Evolutionary conservation across 331 rosid genomes (phyloP).

Genomic region (Dryas integrifolia): DNA sequence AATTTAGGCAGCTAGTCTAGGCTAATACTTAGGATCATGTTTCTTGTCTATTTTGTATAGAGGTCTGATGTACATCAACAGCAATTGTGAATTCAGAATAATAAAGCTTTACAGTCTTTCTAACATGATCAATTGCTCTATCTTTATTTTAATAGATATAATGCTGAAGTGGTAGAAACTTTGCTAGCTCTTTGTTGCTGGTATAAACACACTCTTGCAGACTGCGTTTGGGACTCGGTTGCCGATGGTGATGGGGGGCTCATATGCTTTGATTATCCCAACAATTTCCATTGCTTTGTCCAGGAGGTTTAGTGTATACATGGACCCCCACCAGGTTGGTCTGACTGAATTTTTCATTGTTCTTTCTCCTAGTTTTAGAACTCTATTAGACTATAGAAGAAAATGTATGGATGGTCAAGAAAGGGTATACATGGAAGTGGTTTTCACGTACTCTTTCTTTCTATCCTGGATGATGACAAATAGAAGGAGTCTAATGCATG

Average conservation of each 20-base stretch:
- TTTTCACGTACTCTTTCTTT: not conserved
- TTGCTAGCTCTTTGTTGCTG: conserved; percentile 56
- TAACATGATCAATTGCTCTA: not conserved
- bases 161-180: conserved; percentile 77
- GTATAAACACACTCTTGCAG: conserved; percentile 73
- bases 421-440: conserved; percentile 7
- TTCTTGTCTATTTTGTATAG: no score
- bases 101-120: not conserved
- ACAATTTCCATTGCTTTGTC: conserved; percentile 52
- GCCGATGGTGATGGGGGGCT: conserved; percentile 77
- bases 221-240: conserved; percentile 74
- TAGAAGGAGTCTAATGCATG: not conserved
- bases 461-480: not conserved
- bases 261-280: conserved; percentile 71
- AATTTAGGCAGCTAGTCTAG: no score
- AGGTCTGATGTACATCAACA: no score
- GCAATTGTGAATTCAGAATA: no score
- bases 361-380: not conserved
- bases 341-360: not conserved
- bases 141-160: conserved; percentile 48
- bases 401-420: not conserved
- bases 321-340: conserved; percentile 67
- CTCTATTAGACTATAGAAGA: conserved; percentile 5
- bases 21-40: no score
- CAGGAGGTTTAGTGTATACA: conserved; percentile 41